Evolutionary conservation across 306 rosid species (phyloP).

Genomic region (Lathyrus tuberosus): DNA sequence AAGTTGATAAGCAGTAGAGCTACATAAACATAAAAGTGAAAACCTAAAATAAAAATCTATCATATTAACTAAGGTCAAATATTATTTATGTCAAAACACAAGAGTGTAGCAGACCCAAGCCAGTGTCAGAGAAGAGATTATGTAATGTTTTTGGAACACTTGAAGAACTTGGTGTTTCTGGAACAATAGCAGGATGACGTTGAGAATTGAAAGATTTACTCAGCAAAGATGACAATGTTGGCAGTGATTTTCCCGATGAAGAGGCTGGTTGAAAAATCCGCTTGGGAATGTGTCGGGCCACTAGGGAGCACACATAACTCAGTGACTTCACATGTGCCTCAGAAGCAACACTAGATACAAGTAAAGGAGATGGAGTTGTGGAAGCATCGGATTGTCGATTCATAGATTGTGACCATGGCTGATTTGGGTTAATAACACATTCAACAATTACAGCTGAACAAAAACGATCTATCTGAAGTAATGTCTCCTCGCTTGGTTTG

Average conservation of each 20-base stretch:
- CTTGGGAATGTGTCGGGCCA: constrained; percentile 85
- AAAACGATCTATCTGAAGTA: constrained; percentile 93
- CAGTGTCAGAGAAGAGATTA: constrained; percentile 28
- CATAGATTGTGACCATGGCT: constrained; percentile 62
- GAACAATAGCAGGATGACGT: constrained; percentile 63
- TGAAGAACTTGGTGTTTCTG: constrained; percentile 53
- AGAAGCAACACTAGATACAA: constrained; percentile 82
- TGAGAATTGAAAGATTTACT: constrained; percentile 91
- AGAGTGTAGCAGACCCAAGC: constrained; percentile 21
- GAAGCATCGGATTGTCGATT: constrained; percentile 62
- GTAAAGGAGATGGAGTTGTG: constrained; percentile 61
- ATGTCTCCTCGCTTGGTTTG: constrained; percentile 90
- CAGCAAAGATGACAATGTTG: constrained; percentile 82
- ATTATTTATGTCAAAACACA: constrained; percentile 26
- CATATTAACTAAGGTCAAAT: no score
- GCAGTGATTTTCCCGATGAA: constrained; percentile 80
- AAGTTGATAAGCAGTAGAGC: no score
- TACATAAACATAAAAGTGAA: no score
- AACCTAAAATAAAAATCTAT: no score
- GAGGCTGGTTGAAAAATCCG: constrained; percentile 85
- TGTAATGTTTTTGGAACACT: constrained; percentile 66
- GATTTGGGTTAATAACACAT: constrained; percentile 68
- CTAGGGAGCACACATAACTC: constrained; percentile 89
- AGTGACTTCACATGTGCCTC: constrained; percentile 86
- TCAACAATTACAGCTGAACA: constrained; percentile 87